Base-by-base conservation (phyloP, 495 filamentous ascomycete genomes). In the Penicillium silybi region DNA sequence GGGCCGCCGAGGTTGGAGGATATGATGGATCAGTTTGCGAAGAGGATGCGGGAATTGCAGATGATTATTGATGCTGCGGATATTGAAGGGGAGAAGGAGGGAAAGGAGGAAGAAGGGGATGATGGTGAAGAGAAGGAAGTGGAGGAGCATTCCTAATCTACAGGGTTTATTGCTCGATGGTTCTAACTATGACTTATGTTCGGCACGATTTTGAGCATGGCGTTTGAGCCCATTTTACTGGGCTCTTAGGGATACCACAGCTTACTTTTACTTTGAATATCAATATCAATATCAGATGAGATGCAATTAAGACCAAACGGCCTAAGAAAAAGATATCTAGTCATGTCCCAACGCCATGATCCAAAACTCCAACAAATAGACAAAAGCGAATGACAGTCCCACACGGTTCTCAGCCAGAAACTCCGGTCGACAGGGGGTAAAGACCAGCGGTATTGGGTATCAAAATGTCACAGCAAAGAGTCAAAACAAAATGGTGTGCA, bases 11-110 rank as follows among this genome's bases (percentile, higher is more conserved):
- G 58, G 25, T 63, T 76, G 49, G 69, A 78, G 27, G 75, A 73
- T 27, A 73, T 90, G 70, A 72, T 87, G 53, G 80, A 82, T 44
- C 79, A 84, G 34, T 91, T 90, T 69, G 80, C 85, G 50, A 81
- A 77, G 54, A 73, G 85, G 55, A 83, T 90, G 79, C 67, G 52
- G 3, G 70, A 78, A 48, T 52, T 80, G 46, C 71, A 71, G 38
- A 52, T 59, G 35, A 65, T 79, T 1, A 77, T 78, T 50, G 77
- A 77, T 44, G 65, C 58, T 1, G 64, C 62, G 7, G 50, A 63
- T 17, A 22, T 54, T 10, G 50, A 41, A 20, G 25, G 26, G 17
- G 20, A 16, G 15, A 35, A 26, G 15, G 34, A 48, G 23, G 41
- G 22, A 1, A 29, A 42, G 22, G 10, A 27, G 15, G 54, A 42